phyloP scores from a whole-genome alignment of 2,329 filamentous ascomycete genomes.

The Fusarium caatingaense region DNA sequence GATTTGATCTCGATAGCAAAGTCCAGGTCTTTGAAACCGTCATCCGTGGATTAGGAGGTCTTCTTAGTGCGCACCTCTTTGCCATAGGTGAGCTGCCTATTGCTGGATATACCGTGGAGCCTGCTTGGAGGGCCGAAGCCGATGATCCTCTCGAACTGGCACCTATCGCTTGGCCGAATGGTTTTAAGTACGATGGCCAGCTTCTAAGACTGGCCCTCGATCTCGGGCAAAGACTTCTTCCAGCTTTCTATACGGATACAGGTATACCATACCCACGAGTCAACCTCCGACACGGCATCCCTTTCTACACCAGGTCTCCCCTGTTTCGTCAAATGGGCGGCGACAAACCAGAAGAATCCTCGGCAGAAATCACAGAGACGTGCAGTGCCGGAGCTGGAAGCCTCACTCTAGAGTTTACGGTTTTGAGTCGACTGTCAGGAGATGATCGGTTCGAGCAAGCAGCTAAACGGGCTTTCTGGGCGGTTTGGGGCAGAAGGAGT shows the following conservation, averaged over 20 bases:
- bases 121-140: slow-evolving; percentile 37
- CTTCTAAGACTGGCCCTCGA: slow-evolving; percentile 89
- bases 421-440: slow-evolving; percentile 87
- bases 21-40: slow-evolving; percentile 99
- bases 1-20: slow-evolving; percentile 96
- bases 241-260: slow-evolving; percentile 90
- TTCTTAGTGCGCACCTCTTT: slow-evolving; percentile 94
- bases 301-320: slow-evolving; percentile 90
- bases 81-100: slow-evolving; percentile 92
- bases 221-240: slow-evolving; percentile 83
- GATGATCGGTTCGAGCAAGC: slow-evolving; percentile 89
- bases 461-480: slow-evolving; percentile 95
- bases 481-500: slow-evolving; percentile 91
- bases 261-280: slow-evolving; percentile 95
- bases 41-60: slow-evolving; percentile 89
- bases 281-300: slow-evolving; percentile 89
- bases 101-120: slow-evolving; percentile 73
- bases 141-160: slow-evolving; percentile 60
- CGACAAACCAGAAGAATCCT: slow-evolving; percentile 50
- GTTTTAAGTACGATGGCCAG: slow-evolving; percentile 88
- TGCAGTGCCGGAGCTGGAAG: slow-evolving; percentile 98
- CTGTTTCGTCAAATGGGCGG: slow-evolving; percentile 67
- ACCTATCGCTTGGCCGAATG: slow-evolving; percentile 78
- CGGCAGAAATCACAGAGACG: slow-evolving; percentile 86
- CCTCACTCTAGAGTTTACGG: slow-evolving; percentile 91